These are phyloP conservation scores for Tricholoma matsutake DNA, from an alignment of 768 basidiomycete species.

Conservation along the genomic window DNA sequence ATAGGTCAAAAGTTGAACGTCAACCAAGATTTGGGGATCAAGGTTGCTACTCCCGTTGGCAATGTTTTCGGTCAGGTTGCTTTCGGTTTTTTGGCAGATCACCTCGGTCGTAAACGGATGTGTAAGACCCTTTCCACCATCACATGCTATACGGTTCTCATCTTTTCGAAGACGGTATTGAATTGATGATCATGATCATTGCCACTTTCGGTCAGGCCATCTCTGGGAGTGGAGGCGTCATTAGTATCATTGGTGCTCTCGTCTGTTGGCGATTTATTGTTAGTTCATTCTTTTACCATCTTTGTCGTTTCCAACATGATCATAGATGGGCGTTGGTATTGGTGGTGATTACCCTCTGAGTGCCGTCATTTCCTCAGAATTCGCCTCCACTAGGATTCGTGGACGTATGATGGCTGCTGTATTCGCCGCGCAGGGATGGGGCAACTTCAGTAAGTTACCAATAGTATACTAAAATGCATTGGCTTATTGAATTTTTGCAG, in stretches of 20 bases:
- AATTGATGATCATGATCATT: conserved; percentile 79
- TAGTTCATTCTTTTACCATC: conserved; percentile 12
- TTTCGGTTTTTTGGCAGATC: conserved; percentile 80
- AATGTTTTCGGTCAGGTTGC: conserved; percentile 73
- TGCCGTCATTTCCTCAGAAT: conserved; percentile 88
- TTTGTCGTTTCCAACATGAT: conserved; percentile 1
- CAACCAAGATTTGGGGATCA: conserved; percentile 74
- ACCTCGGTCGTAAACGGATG: conserved; percentile 76
- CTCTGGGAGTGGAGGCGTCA: conserved; percentile 61
- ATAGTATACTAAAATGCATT: not conserved
- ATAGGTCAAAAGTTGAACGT: conserved; percentile 37
- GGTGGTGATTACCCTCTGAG: conserved; percentile 88
- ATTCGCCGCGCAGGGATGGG: conserved; percentile 86
- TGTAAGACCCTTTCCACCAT: conserved; percentile 42
- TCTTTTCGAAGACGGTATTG: conserved; percentile 52
- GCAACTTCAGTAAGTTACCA: conserved; percentile 60
- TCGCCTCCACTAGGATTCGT: conserved; percentile 71
- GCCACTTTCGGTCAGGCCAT: conserved; percentile 79
- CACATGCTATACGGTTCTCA: not conserved
- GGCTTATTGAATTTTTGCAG: conserved; percentile 25
- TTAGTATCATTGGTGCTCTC: conserved; percentile 71
- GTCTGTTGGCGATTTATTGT: conserved; percentile 82
- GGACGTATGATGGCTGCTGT: conserved; percentile 90
- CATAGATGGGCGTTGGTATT: conserved; percentile 74
- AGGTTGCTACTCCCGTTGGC: conserved; percentile 75